Evolutionary conservation across 2,329 filamentous ascomycete genomes (phyloP), one percentile per base, ranked within the genome.

Genomic region (Apiospora kogelbergensis): DNA sequence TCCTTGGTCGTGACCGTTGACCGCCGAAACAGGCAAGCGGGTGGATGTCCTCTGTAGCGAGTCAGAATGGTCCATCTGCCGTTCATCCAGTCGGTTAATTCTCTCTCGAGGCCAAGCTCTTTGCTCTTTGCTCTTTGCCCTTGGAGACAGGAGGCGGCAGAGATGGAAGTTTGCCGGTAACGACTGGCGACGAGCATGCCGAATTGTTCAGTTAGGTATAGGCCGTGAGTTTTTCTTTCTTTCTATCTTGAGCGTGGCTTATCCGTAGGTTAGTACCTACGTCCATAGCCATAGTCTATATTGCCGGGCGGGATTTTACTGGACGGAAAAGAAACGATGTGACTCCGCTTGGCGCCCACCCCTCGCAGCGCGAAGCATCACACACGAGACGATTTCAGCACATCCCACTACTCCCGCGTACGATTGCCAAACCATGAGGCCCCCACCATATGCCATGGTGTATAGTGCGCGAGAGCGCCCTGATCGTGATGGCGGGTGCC

Each of bases 1-100:
- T 60, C 53, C 53, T 60, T n/a, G 53, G 53, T 60, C 53, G 53
- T 60, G 53, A 60, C 53, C 53, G 53, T 60, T 60, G 53, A 60
- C 53, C 53, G 53, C 53, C 53, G 30, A 60, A 60, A 37, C 20
- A n/a, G 53, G 53, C 30, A 60, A 60, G 53, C n/a, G 53, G 53
- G 53, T 37, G 48, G 48, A 30, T 30, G 17, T 9, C 15, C 20
- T 17, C 48, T 26, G 26, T 57, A 57, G 48, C 48, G 48, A 57
- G 48, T 57, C 24, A 57, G 48, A 57, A 57, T 17, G 48, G 15
- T 7, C 48, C 48, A 26, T 33, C 48, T 26, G 24, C 48, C 48
- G 17, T 57, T 57, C 26, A 33, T 17, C 48, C 48, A 57, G 48
- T 57, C 26, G 48, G 26, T 46, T 46, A 42, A 42, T 57, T 33